Evolutionary conservation across 345 rosid genomes (phyloP), one percentile per base, ranked within the genome.

Genomic region (Camelina neglecta): DNA sequence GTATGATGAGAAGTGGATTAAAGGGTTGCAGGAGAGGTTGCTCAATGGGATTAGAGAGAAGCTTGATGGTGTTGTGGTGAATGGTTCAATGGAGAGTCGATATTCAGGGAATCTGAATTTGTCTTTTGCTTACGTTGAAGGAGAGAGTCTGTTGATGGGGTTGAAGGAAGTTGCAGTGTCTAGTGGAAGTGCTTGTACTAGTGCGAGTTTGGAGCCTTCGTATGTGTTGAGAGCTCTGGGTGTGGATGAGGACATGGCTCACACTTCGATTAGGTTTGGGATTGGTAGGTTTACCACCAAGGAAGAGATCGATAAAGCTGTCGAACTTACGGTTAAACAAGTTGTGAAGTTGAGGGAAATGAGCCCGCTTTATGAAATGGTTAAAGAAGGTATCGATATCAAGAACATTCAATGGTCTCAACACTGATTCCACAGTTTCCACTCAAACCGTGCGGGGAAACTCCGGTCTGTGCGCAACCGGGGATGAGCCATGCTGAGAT

Each of bases 231-330:
- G 99, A 83, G 98, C 98, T 11, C 81, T 96, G 79, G 98, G 98
- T 23, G 99, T 93, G n/a, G 94, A 96, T 26, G 99, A 93, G 72
- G 99, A 96, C 56, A 93, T 96, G 98, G 98, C 96, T 2, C 98
- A 87, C 77, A 88, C 99, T 71, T 96, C 99, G 0, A 96, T 96
- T 78, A 82, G 99, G 83, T 96, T 90, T 16, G 99, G 99, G 38
- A 89, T 93, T 70, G 99, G 97, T 54, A 87, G 98, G 90, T 93
- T 96, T 80, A 93, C 99, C 2, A 90, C 97, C 0, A 90, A 90
- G 81, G 94, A 77, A 2, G 99, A 95, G 87, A 85, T 95, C 15
- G 97, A 93, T 59, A 85, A 74, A 82, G 98, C 99, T 0, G 59
- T 88, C 2, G 91, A 93, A 83, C 94, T 96, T 51, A 89, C 98